Evolutionary conservation across 2,329 filamentous ascomycete species (phyloP), one percentile per base, ranked within the genome.

Genomic region (Parafenestella ontariensis): DNA sequence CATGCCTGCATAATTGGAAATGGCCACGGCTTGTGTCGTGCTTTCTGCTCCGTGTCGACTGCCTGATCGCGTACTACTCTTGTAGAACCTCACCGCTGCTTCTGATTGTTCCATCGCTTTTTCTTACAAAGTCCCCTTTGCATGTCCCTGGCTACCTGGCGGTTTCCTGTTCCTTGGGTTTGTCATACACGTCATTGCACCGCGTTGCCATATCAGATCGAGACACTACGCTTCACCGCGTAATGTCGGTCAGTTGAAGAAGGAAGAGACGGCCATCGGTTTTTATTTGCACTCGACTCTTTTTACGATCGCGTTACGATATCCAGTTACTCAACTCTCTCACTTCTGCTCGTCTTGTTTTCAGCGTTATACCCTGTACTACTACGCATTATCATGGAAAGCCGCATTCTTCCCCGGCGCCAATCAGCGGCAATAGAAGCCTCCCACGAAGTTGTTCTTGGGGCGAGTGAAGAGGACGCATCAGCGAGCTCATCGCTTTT

Each of bases 31-130:
- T 64, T 73, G 62, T 49, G 43, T 45, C 42, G 51, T 56, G 61
- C 49, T 57, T 57, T 56, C 31, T 34, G 52, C 46, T 43, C 49
- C 43, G 59, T 55, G 57, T 56, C 59, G 52, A 60, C 60, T 58
- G 56, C 58, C 58, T 51, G 62, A 63, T 61, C 59, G 61, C 62
- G 61, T 71, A 69, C 64, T 59, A 71, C 65, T 68, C 66, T 72
- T 75, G 74, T 76, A 74, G 67, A 71, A 75, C 73, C 68, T 69
- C 65, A 65, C 66, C 44, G 48, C 50, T 61, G 57, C 61, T 59
- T 58, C 56, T 60, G 64, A 58, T 64, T 64, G 61, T 59, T 55
- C 54, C 58, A 36, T 64, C 55, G 39, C 56, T 44, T 58, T 52
- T 53, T 52, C 47, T 54, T 53, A 46, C 40, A 28, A n/a, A n/a